Conservation (phyloP, 768 basidiomycete species). For the Tremella mesenterica region DNA sequence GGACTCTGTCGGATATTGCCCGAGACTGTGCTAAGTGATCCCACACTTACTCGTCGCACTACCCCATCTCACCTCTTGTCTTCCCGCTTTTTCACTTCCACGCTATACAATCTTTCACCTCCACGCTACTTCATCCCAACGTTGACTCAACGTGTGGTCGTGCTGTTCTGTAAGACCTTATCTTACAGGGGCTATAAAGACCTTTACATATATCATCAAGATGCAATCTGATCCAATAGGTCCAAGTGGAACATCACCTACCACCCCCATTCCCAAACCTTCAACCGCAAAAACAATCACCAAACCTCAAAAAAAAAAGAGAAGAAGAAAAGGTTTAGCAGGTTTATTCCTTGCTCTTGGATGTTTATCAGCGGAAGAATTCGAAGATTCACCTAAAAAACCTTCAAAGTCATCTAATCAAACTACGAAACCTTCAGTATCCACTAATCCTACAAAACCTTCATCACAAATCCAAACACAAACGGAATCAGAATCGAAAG, state of each 20-base stretch:
- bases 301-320: constrained; percentile 37
- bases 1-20: no score
- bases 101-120: no score
- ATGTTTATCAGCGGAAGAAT: constrained; percentile 34
- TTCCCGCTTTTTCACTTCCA: neutral
- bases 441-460: neutral
- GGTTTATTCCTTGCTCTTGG: constrained; percentile 32
- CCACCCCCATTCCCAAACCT: no score
- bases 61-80: neutral
- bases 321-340: constrained; percentile 29
- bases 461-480: neutral
- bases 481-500: neutral
- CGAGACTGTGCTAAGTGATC: no score
- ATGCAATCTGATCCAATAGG: no score
- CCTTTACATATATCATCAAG: no score
- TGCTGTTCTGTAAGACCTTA: no score
- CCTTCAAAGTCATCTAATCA: neutral
- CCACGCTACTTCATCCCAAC: no score
- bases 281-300: no score
- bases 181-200: no score
- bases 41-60: neutral
- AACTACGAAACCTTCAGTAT: constrained; percentile 8
- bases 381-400: constrained; percentile 26
- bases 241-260: no score
- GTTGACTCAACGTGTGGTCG: no score